Evolutionary conservation across 1,139 yeast species (phyloP).

Genomic region (Pichia sp.): DNA sequence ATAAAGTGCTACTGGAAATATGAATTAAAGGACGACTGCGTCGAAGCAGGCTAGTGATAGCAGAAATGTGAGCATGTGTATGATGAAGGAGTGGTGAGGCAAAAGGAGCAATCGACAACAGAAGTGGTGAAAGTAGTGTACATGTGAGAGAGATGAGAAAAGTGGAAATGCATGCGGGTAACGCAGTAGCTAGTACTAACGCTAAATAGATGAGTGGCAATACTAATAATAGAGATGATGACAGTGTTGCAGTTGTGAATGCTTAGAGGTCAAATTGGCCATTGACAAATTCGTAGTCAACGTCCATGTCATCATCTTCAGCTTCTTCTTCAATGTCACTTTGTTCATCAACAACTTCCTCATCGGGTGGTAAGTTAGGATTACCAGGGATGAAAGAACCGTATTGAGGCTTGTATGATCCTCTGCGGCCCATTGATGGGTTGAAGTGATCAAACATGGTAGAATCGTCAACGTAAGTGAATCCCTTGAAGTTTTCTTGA

Average conservation of each 20-base stretch:
- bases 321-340: conserved; percentile 58
- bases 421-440: conserved; percentile 28
- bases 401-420: conserved; percentile 39
- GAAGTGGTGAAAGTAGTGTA: too few relatives aligned
- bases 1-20: too few relatives aligned
- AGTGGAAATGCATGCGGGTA: too few relatives aligned
- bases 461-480: conserved; percentile 90
- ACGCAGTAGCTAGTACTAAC: too few relatives aligned
- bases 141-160: too few relatives aligned
- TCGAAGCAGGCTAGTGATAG: too few relatives aligned
- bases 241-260: not conserved
- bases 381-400: conserved; percentile 75
- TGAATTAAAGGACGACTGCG: too few relatives aligned
- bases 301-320: conserved; percentile 38
- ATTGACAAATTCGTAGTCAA: conserved; percentile 76
- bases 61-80: too few relatives aligned
- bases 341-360: conserved; percentile 74
- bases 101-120: too few relatives aligned
- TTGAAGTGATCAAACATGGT: conserved; percentile 77
- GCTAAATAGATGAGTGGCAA: too few relatives aligned
- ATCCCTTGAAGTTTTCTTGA: conserved; percentile 94
- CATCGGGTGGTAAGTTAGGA: conserved; percentile 74
- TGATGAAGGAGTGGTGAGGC: too few relatives aligned
- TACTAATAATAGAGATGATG: too few relatives aligned
- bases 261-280: conserved; percentile 73